Conservation (phyloP, 495 filamentous ascomycete species). For the Chaetomium cochliodes region DNA sequence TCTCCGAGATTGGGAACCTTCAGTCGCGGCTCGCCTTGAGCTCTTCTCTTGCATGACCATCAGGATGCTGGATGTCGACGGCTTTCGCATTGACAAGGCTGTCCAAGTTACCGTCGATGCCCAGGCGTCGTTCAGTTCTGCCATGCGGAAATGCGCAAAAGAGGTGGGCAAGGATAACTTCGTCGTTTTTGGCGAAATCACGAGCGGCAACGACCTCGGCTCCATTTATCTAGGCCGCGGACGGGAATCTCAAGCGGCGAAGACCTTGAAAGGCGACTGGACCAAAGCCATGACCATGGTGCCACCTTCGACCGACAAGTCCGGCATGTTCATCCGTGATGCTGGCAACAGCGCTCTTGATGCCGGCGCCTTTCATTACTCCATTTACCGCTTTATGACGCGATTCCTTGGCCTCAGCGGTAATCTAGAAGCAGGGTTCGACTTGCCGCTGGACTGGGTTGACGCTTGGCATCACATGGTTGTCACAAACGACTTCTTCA, state of each 20-base stretch:
- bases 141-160: constrained; percentile 57
- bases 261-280: constrained; percentile 36
- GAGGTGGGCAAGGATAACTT: constrained; percentile 61
- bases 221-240: constrained; percentile 68
- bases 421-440: constrained; percentile 58
- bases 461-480: constrained; percentile 62
- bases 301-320: constrained; percentile 25
- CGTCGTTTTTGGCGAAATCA: constrained; percentile 64
- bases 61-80: constrained; percentile 64
- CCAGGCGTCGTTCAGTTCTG: constrained; percentile 54
- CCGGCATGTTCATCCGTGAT: constrained; percentile 56
- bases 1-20: constrained; percentile 66
- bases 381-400: constrained; percentile 65
- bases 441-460: constrained; percentile 61
- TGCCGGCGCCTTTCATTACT: constrained; percentile 68
- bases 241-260: constrained; percentile 49
- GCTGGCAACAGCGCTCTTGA: constrained; percentile 59
- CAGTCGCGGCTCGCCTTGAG: constrained; percentile 57
- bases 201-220: constrained; percentile 61
- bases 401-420: constrained; percentile 67
- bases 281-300: constrained; percentile 26
- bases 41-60: constrained; percentile 68
- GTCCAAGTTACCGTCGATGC: constrained; percentile 66
- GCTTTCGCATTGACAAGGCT: constrained; percentile 69
- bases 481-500: constrained; percentile 62